These are phyloP conservation scores for Dentipellis fragilis DNA, from an alignment of 768 basidiomycete species.

Conservation along the genomic window DNA sequence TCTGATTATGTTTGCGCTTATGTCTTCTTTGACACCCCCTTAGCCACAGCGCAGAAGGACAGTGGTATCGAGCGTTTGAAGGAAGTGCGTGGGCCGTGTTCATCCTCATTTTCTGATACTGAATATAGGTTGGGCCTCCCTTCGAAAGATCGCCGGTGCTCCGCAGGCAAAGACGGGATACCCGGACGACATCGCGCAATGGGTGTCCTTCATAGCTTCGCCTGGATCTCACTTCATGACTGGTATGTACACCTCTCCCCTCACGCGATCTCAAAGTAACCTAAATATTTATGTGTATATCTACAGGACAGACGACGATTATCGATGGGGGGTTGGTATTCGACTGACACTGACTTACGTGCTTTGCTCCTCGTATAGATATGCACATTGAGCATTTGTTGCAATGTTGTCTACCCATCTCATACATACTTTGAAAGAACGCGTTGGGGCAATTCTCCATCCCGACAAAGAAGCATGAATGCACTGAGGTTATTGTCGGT, in stretches of 20 bases:
- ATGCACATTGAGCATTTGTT: no score
- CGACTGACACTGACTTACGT: background rate
- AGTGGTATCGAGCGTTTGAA: background rate
- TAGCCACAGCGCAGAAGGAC: background rate
- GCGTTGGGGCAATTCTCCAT: no score
- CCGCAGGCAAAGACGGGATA: slow-evolving; percentile 1
- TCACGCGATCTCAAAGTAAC: background rate
- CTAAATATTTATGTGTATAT: background rate
- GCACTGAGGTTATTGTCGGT: no score
- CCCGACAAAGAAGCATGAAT: no score
- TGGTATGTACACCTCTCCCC: background rate
- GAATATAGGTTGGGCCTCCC: background rate
- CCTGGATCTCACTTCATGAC: slow-evolving; percentile 13
- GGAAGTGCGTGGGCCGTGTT: background rate
- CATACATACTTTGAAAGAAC: no score
- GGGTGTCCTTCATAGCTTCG: slow-evolving; percentile 13
- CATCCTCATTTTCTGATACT: no score
- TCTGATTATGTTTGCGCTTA: no score
- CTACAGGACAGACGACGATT: background rate
- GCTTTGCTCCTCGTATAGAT: no score
- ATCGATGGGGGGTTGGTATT: background rate
- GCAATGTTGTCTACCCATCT: no score
- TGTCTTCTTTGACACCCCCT: background rate
- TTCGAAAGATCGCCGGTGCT: background rate
- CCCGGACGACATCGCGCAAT: slow-evolving; percentile 10